Evolutionary conservation across 2,329 filamentous ascomycete species (phyloP).

Genomic region (Beauveria sp.): DNA sequence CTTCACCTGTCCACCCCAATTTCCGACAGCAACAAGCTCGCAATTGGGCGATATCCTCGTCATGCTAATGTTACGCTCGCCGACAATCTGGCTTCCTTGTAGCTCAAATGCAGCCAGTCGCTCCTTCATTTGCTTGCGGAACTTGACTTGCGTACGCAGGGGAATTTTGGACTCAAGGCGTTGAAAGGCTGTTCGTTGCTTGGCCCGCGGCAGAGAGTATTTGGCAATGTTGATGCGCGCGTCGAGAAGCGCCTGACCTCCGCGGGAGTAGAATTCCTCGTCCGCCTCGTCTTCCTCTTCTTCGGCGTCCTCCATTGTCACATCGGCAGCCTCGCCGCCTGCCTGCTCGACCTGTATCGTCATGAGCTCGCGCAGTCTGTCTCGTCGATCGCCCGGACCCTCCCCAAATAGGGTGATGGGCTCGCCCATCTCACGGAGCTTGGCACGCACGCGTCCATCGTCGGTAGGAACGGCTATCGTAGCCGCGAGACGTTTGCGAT

Average conservation of each 20-base stretch:
- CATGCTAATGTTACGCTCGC: slow-evolving; percentile 85
- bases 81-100: slow-evolving; percentile 87
- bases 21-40: slow-evolving; percentile 77
- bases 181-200: slow-evolving; percentile 67
- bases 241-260: slow-evolving; percentile 63
- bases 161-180: slow-evolving; percentile 76
- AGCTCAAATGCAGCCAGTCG: slow-evolving; percentile 76
- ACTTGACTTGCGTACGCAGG: slow-evolving; percentile 83
- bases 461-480: slow-evolving; percentile 90
- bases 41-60: slow-evolving; percentile 84
- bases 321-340: slow-evolving; percentile 48
- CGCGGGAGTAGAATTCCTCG: slow-evolving; percentile 92
- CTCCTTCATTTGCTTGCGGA: slow-evolving; percentile 83
- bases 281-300: slow-evolving; percentile 60
- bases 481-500: slow-evolving; percentile 81
- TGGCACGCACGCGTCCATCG: slow-evolving; percentile 74
- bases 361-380: slow-evolving; percentile 75
- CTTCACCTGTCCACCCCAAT: slow-evolving; percentile 86
- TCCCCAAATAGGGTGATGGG: slow-evolving; percentile 94
- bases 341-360: slow-evolving; percentile 62
- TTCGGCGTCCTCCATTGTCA: slow-evolving; percentile 51
- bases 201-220: slow-evolving; percentile 78
- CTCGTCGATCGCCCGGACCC: slow-evolving; percentile 74
- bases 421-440: slow-evolving; percentile 79
- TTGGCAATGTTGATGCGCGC: slow-evolving; percentile 72